These are phyloP conservation scores for Hydrangea macrophylla DNA, from an alignment of 148 eudicot species.

Conservation along the genomic window DNA sequence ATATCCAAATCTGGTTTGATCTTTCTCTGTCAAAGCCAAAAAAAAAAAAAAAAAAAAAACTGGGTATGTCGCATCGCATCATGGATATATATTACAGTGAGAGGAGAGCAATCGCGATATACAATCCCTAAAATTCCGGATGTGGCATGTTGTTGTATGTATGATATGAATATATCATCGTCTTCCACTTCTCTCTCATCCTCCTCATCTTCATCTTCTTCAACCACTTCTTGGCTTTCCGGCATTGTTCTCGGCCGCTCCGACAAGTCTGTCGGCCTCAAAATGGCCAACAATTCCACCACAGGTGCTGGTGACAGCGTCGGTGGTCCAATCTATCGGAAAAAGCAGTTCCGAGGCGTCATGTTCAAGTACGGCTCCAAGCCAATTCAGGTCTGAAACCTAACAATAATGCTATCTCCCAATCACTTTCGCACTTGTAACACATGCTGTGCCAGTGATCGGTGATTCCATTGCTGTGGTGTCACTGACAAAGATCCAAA, in stretches of 20 bases:
- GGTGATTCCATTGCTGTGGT: too few relatives aligned
- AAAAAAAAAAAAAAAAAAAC: too few relatives aligned
- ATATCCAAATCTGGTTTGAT: background rate
- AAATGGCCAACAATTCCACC: slow-evolving; percentile 18
- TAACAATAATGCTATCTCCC: too few relatives aligned
- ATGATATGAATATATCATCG: slow-evolving; percentile 23
- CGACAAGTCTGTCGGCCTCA: slow-evolving; percentile 30
- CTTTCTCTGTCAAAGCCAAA: background rate
- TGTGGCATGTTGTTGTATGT: background rate
- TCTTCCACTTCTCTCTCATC: slow-evolving; percentile 22
- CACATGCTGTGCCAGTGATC: too few relatives aligned
- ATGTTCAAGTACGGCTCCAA: slow-evolving; percentile 91
- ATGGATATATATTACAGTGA: too few relatives aligned
- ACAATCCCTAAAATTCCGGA: background rate
- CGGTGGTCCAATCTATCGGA: slow-evolving; percentile 48
- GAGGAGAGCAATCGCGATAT: too few relatives aligned
- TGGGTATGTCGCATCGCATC: too few relatives aligned
- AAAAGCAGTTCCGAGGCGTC: slow-evolving; percentile 76
- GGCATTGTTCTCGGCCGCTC: slow-evolving; percentile 58
- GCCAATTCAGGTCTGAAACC: slow-evolving; percentile 60
- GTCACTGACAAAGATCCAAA: too few relatives aligned
- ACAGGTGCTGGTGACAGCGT: slow-evolving; percentile 22
- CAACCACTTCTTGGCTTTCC: slow-evolving; percentile 55
- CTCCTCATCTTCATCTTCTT: slow-evolving; percentile 22
- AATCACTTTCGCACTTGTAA: too few relatives aligned